Percentiles rank a stretch among this genome's conserved stretches.
Evolutionary conservation across 106 monocot genomes (phyloP).

Genomic region (Alisma plantagoaquatica): DNA sequence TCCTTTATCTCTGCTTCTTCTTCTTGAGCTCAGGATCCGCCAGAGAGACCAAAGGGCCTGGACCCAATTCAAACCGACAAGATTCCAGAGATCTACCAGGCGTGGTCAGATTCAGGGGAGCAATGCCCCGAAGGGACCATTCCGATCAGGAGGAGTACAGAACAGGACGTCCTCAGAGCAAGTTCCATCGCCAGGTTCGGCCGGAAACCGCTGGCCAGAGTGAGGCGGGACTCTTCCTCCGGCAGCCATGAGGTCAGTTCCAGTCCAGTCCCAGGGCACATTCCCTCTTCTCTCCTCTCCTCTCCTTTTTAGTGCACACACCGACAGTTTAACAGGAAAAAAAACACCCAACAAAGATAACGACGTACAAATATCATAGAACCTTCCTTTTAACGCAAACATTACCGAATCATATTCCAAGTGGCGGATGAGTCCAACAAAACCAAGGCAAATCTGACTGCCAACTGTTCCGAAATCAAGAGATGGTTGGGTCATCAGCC

Average conservation of each 20-base stretch:
- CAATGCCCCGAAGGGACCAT: constrained; percentile 58
- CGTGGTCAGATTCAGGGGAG: constrained; percentile 50
- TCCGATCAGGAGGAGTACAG: constrained; percentile 41
- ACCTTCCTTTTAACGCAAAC: too few relatives aligned
- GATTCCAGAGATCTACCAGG: constrained; percentile 24
- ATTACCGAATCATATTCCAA: too few relatives aligned
- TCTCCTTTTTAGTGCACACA: too few relatives aligned
- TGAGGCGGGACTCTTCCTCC: constrained; percentile 38
- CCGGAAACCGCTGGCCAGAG: constrained; percentile 19
- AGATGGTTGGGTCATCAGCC: too few relatives aligned
- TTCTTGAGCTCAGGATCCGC: constrained; percentile 58
- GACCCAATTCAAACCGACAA: not conserved
- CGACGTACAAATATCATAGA: too few relatives aligned
- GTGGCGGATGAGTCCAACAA: too few relatives aligned
- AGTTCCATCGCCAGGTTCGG: constrained; percentile 45
- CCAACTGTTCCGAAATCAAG: too few relatives aligned
- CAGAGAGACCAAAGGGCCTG: constrained; percentile 63
- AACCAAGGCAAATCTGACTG: too few relatives aligned
- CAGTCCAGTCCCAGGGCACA: too few relatives aligned
- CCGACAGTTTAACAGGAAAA: too few relatives aligned
- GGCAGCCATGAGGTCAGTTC: constrained; percentile 77
- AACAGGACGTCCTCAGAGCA: constrained; percentile 44
- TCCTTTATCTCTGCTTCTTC: too few relatives aligned
- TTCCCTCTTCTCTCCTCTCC: not conserved
- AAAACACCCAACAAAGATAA: too few relatives aligned